phyloP scores from a whole-genome alignment of 495 filamentous ascomycete genomes.

The Cercophora samala region DNA sequence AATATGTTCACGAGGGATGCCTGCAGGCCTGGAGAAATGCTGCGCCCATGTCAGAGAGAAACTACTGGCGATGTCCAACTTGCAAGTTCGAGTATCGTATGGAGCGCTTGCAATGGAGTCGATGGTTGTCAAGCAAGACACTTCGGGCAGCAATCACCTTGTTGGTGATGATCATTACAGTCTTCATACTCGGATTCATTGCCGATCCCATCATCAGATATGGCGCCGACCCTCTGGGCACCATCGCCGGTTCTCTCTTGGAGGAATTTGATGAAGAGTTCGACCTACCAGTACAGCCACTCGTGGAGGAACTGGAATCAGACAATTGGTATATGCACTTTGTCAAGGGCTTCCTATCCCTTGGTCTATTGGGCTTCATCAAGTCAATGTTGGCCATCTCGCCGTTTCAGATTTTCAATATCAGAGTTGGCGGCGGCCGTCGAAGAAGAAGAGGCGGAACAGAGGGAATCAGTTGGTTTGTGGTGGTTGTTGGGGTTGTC shows the following conservation, averaged over 20 bases:
- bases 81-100: constrained; percentile 83
- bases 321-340: constrained; percentile 76
- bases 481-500: constrained; percentile 73
- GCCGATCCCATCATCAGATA: constrained; percentile 90
- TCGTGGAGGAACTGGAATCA: constrained; percentile 44
- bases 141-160: constrained; percentile 65
- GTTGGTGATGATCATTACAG: constrained; percentile 60
- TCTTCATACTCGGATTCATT: constrained; percentile 83
- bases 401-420: constrained; percentile 72
- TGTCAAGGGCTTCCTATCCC: constrained; percentile 75
- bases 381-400: constrained; percentile 73
- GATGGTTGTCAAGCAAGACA: constrained; percentile 65
- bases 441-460: constrained; percentile 57
- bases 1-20: constrained; percentile 95
- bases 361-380: constrained; percentile 81
- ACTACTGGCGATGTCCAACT: constrained; percentile 85
- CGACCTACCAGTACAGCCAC: constrained; percentile 28
- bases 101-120: constrained; percentile 70
- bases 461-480: constrained; percentile 68
- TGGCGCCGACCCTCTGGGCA: constrained; percentile 69
- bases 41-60: constrained; percentile 62
- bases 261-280: constrained; percentile 39
- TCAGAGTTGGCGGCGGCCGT: constrained; percentile 53
- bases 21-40: constrained; percentile 79
- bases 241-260: constrained; percentile 40